phyloP scores from a whole-genome alignment of 495 filamentous ascomycete genomes.

The Lasiosphaeria hispida region DNA sequence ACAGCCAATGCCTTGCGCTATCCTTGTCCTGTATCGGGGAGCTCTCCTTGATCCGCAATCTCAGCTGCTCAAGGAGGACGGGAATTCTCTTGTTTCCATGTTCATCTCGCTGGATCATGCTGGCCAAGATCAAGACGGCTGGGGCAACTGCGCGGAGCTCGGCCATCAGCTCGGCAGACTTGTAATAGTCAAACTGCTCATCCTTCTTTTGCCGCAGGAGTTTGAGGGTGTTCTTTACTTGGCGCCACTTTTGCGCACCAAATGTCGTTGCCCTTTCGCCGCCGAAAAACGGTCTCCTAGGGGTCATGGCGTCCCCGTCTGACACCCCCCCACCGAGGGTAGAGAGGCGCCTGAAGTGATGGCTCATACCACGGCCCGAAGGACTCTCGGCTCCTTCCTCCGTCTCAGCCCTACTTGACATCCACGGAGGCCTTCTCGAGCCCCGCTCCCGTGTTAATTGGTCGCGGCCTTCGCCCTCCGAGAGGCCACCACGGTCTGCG shows the following conservation, averaged over 20 bases:
- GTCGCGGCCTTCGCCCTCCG: conserved; percentile 86
- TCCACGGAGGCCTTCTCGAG: conserved; percentile 58
- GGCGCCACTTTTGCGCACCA: conserved; percentile 81
- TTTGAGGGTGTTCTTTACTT: conserved; percentile 80
- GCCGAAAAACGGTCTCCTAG: conserved; percentile 50
- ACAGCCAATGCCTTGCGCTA: conserved; percentile 78
- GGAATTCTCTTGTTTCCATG: conserved; percentile 93
- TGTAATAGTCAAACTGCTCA: conserved; percentile 86
- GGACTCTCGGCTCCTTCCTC: conserved; percentile 44
- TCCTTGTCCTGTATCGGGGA: conserved; percentile 55
- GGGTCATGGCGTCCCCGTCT: conserved; percentile 51
- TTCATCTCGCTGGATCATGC: conserved; percentile 96
- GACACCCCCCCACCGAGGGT: conserved; percentile 60
- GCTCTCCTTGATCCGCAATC: conserved; percentile 81
- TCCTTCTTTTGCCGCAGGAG: conserved; percentile 79
- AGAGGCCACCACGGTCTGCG: conserved; percentile 68
- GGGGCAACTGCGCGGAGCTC: conserved; percentile 90
- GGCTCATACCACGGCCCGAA: conserved; percentile 61
- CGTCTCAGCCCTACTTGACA: conserved; percentile 29
- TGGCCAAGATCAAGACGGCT: conserved; percentile 87
- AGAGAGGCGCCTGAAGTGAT: conserved; percentile 72
- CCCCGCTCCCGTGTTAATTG: conserved; percentile 56
- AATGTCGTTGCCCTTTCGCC: conserved; percentile 69
- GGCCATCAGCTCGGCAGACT: conserved; percentile 94
- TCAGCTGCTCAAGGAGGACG: conserved; percentile 91